Conservation (phyloP, 139 green algal species). For the Pleodorina starrii region DNA sequence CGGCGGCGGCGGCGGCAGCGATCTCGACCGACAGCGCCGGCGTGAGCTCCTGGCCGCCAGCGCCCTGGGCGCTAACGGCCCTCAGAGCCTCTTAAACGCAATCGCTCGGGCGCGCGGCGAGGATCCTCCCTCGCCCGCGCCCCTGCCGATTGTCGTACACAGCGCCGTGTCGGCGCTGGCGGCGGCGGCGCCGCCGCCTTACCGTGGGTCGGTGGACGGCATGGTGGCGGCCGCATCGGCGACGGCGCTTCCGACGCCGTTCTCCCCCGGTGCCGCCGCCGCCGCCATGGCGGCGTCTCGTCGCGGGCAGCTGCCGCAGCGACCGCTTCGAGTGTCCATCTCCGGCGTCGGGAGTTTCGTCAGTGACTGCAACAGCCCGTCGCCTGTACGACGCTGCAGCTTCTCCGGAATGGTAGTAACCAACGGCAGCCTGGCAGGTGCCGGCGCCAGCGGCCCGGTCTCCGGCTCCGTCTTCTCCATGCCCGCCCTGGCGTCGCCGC, state of each 20-base stretch:
- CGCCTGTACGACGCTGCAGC: not conserved
- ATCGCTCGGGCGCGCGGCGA: not conserved
- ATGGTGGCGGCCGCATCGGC: not conserved
- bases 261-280: not conserved
- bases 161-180: not conserved
- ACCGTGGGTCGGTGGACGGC: not conserved
- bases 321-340: not conserved
- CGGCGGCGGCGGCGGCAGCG: not conserved
- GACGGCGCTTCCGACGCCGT: not conserved
- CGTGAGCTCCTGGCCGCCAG: not conserved
- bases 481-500: not conserved
- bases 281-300: too few species aligned
- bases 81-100: not conserved
- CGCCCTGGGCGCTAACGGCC: not conserved
- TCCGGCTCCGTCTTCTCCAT: not conserved
- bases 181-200: not conserved
- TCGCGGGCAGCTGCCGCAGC: not conserved
- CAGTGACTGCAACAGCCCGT: not conserved
- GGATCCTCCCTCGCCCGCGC: not conserved
- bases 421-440: not conserved
- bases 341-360: not conserved
- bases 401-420: not conserved
- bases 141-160: constrained; percentile 3
- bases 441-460: not conserved
- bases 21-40: not conserved